A percentile compares a stretch with the other conserved stretches of the same genome.
phyloP scores from a whole-genome alignment of 2,329 filamentous ascomycete genomes.

The Apiospora arundinis region DNA sequence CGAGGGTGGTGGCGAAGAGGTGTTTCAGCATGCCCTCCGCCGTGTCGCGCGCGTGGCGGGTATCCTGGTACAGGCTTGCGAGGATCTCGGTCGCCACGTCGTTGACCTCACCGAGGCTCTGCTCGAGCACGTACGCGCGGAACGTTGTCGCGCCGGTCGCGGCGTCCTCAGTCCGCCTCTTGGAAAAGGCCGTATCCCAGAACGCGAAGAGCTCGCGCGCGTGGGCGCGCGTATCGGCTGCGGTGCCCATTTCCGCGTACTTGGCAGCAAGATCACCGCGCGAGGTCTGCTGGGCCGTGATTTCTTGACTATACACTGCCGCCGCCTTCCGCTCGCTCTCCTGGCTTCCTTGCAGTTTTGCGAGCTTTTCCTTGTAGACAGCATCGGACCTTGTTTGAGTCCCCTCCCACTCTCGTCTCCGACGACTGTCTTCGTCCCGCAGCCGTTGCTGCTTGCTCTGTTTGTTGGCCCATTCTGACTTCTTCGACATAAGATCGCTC shows the following conservation, averaged over 20 bases:
- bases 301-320: background rate
- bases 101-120: slow-evolving; percentile 40
- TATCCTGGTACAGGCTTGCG: slow-evolving; percentile 38
- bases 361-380: background rate
- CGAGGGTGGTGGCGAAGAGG: background rate
- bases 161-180: slow-evolving; percentile 28
- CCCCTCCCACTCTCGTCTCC: background rate
- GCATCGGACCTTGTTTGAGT: background rate
- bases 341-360: background rate
- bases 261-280: background rate
- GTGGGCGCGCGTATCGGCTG: background rate
- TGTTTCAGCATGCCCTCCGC: slow-evolving; percentile 12
- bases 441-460: background rate
- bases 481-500: background rate
- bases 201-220: slow-evolving; percentile 35
- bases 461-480: background rate
- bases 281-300: background rate
- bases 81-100: slow-evolving; percentile 35
- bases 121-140: slow-evolving; percentile 35
- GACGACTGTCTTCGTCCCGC: background rate
- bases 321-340: background rate
- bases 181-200: slow-evolving; percentile 35
- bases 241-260: background rate
- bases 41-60: slow-evolving; percentile 24
- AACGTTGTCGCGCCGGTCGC: slow-evolving; percentile 29